Evolutionary conservation across 495 filamentous ascomycete genomes (phyloP).

Genomic region (Cercophora sp.): DNA sequence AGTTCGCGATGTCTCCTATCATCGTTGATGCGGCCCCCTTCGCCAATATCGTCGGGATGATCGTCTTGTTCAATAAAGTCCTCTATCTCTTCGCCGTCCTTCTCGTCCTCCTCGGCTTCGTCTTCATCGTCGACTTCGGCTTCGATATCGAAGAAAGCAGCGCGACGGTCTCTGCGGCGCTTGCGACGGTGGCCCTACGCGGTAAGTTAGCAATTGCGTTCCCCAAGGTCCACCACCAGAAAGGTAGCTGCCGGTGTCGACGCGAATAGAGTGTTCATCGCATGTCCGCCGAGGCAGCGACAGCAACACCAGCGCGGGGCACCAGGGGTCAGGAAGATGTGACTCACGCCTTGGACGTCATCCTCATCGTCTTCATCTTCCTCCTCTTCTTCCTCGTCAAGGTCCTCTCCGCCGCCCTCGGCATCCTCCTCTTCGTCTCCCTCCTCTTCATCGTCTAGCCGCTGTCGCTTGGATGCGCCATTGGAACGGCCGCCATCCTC

Average conservation of each 20-base stretch:
- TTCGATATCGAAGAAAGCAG: constrained; percentile 90
- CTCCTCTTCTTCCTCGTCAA: constrained; percentile 59
- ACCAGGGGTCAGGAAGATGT: background rate
- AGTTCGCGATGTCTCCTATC: constrained; percentile 92
- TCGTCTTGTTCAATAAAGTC: constrained; percentile 87
- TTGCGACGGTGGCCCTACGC: constrained; percentile 71
- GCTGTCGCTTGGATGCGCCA: constrained; percentile 20
- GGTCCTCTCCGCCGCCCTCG: constrained; percentile 56
- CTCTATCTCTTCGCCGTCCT: constrained; percentile 77
- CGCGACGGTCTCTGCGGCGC: constrained; percentile 65
- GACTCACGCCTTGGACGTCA: constrained; percentile 37
- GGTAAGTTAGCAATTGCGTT: constrained; percentile 15
- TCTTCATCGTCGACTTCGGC: constrained; percentile 96
- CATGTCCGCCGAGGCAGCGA: too few species aligned
- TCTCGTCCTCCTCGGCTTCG: constrained; percentile 79
- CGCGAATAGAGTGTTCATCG: too few species aligned
- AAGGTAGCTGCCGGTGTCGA: too few species aligned
- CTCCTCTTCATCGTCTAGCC: constrained; percentile 40
- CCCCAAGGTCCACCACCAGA: too few species aligned
- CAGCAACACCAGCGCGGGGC: background rate
- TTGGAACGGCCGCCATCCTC: constrained; percentile 36
- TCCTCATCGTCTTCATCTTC: constrained; percentile 44
- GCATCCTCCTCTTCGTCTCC: constrained; percentile 39
- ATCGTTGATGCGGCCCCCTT: constrained; percentile 75
- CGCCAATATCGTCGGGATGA: constrained; percentile 84